A percentile compares a stretch with the other conserved stretches of the same genome.
Evolutionary conservation across 176 grass and related monocot genomes (phyloP).

Genomic region (Raddia guianensis): DNA sequence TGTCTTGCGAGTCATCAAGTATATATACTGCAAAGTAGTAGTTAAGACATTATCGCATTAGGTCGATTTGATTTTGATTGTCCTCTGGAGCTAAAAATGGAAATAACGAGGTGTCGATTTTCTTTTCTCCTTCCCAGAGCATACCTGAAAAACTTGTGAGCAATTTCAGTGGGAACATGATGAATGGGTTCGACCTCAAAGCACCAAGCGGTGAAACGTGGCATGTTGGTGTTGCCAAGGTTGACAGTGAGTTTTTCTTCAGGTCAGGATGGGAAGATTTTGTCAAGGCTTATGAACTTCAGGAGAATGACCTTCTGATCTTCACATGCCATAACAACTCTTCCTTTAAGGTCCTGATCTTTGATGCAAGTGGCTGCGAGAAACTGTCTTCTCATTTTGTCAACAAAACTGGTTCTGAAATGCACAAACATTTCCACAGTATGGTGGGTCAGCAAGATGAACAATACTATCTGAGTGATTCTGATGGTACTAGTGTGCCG

Average conservation of each 20-base stretch:
- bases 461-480: slow-evolving; percentile 8
- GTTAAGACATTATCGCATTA: too few relatives aligned
- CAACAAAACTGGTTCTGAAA: background rate
- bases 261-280: slow-evolving; percentile 54
- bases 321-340: slow-evolving; percentile 44
- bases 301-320: slow-evolving; percentile 53
- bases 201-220: slow-evolving; percentile 44
- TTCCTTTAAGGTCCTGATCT: slow-evolving; percentile 56
- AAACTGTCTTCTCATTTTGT: slow-evolving; percentile 36
- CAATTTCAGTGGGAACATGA: slow-evolving; percentile 40
- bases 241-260: slow-evolving; percentile 24
- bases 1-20: too few relatives aligned
- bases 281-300: slow-evolving; percentile 44
- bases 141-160: slow-evolving; percentile 46
- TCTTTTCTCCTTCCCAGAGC: slow-evolving; percentile 20
- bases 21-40: too few relatives aligned
- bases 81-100: too few relatives aligned
- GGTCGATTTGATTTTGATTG: too few relatives aligned
- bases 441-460: background rate
- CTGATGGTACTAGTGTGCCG: background rate
- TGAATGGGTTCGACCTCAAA: slow-evolving; percentile 36
- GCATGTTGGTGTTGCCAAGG: slow-evolving; percentile 8
- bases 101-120: too few relatives aligned
- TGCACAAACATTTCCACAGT: background rate
- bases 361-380: slow-evolving; percentile 48